Base-by-base conservation (phyloP, 352 stramenopile species). In the Phytophthora foliorum region DNA sequence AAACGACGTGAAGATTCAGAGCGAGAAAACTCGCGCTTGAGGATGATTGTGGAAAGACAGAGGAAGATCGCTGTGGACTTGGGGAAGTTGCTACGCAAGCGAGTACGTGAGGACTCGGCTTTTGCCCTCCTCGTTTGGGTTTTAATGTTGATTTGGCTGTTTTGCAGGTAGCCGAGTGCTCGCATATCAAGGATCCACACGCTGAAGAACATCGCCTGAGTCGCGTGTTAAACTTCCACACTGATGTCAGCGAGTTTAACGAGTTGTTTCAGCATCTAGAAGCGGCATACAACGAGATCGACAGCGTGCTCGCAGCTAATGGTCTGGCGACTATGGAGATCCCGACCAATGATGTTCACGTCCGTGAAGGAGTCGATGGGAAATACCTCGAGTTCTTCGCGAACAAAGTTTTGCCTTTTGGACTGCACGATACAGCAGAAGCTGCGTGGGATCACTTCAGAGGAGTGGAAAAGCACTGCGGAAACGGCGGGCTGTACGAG, bases 41-140 rank as follows among this genome's bases (percentile, higher is more conserved):
- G 61, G 24, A 25, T 65, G 7, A 25, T 79, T 56, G 52, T 87
- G 22, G 70, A 82, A 36, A 67, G 67, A 19, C 75, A 87, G 49
- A 63, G 80, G 51, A 75, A 77, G 24, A 54, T 78, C 2, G 68
- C 66, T 6, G 74, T 58, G 39, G 72, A 59, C n/a, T 65, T 87
- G 21, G 70, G 71, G 34, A 60, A 46, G 42, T 27, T 81, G 6
- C 45, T 81, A 21, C 62, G 60, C 29, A 69, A 65, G n/a, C 62
- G 49, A 58, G 42, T 64, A n/a, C 29, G 41, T 57, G 34, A 22
- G 5, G 34, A 17, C 34, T n/a, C 34, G 2, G 11, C 10, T 39
- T 39, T 39, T 39, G 34, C 16, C 17, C 0, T 17, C 17, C 0
- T 39, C 16, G 10, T n/a, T 39, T 14, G 3, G 3, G 34, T 39